Base-by-base conservation (phyloP, 2,329 filamentous ascomycete species). In the Xylariaceae sp. region DNA sequence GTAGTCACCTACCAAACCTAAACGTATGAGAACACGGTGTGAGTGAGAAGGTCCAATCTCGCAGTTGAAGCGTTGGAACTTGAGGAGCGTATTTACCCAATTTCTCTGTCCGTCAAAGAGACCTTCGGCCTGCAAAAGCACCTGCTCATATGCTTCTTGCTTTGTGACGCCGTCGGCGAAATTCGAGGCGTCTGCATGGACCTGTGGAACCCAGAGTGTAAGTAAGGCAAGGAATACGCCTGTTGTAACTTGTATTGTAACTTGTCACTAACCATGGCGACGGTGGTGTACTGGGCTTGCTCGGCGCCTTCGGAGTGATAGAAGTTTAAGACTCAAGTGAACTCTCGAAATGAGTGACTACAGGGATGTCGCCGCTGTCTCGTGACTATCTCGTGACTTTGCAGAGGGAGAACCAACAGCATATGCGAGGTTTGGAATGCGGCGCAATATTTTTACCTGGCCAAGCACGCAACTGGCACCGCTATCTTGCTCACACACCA, bases 181-280 rank as follows among this genome's bases (percentile, higher is more conserved):
- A 53, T 78, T 86, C 36, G 84, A 85, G 3, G 85, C 78, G 57
- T 90, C 85, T 36, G 86, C 85, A 65, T 90, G 86, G 41, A 86
- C 82, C 83, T 80, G 40, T 9, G 8, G 31, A 19, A 11, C 0
- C n/a, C 40, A 30, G 42, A 34, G 33, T 14, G 19, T 36, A 11
- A 24, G 16, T 7, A n/a, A 31, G 5, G 15, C 4, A 16, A 1
- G 31, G 17, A n/a, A 26, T 21, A 23, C 11, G 17, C 19, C 15
- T 19, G 12, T 13, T 28, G 15, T 34, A 48, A 43, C 46, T 46
- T 48, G 5, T 35, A 41, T 15, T 4, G 13, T n/a, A 7, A n/a
- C n/a, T n/a, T n/a, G n/a, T n/a, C n/a, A n/a, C n/a, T n/a, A n/a
- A n/a, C n/a, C n/a, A n/a, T n/a, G n/a, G n/a, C n/a, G n/a, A n/a